Base-by-base conservation (phyloP, 1,139 yeast species). In the Kurtzmaniella quercitrusa region DNA sequence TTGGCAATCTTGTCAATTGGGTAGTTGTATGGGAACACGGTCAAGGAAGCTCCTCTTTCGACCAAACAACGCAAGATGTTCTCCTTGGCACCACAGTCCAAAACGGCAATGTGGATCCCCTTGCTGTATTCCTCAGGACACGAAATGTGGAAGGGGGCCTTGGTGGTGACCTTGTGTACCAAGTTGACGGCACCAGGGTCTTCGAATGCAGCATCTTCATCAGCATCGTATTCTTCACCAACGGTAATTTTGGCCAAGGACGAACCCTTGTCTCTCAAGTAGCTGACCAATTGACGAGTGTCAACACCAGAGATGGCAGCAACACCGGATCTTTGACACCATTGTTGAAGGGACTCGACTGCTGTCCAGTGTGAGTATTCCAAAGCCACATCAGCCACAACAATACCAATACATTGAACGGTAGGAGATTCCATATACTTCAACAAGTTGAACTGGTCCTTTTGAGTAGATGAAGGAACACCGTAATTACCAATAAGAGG, bases 351-450 rank as follows among this genome's bases (percentile, higher is more conserved):
- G 19, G 95, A 85, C 70, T 93, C 98, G 37, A 93, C 96, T 3
- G 98, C 98, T 37, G 98, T 91, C 98, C 98, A 93, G 66, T 93
- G 98, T 18, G 96, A 88, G 68, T 93, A 89, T 63, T 89, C 81
- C 74, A 91, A 79, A 24, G 98, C 98, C 47, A 82, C 96, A 60
- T 93, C 97, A 37, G 96, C 89, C 40, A 93, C 98, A 41, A 93
- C 96, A 48, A 93, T 89, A 56, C 98, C 98, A 52, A 86, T 84
- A 68, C 97, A 91, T 68, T 93, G 98, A 48, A 88, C 83, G 53
- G 79, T 79, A 12, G 97, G 95, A 45, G 93, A 82, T 70, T 93
- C 98, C 70, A 93, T 85, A 67, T 88, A 87, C 65, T 87, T 89
- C 61, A 91, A 77, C 56, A 93, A 73, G 57, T 88, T 85, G 69